phyloP scores from a whole-genome alignment of 768 basidiomycete species.

The Pholiota microspora region DNA sequence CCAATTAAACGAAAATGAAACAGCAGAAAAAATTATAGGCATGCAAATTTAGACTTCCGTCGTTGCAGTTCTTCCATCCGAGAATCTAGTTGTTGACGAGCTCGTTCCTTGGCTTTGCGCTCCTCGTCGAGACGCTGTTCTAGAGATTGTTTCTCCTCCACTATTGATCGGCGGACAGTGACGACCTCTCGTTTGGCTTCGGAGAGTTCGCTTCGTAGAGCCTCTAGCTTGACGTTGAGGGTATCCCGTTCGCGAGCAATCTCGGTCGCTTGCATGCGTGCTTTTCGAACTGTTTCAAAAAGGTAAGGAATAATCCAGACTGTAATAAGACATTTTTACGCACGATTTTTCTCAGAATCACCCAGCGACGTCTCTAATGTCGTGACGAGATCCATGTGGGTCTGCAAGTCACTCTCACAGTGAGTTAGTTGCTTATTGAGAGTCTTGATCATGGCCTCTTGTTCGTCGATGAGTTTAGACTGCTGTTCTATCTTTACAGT shows the following conservation, averaged over 20 bases:
- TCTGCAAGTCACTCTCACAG: constrained; percentile 87
- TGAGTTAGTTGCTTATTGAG: constrained; percentile 93
- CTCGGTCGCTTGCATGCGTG: constrained; percentile 91
- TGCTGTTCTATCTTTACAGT: constrained; percentile 67
- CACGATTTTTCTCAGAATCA: constrained; percentile 91
- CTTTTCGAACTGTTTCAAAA: constrained; percentile 71
- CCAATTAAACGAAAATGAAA: constrained; percentile 17
- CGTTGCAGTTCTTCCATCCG: constrained; percentile 83
- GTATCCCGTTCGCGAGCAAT: constrained; percentile 83
- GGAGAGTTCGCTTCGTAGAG: constrained; percentile 68
- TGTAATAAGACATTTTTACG: constrained; percentile 30
- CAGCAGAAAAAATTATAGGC: constrained; percentile 51
- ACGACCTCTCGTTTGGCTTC: constrained; percentile 81
- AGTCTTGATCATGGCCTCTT: constrained; percentile 89
- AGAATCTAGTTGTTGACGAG: constrained; percentile 80
- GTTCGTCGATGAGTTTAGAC: constrained; percentile 74
- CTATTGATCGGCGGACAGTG: constrained; percentile 72
- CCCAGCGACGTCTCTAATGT: constrained; percentile 84
- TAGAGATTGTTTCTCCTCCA: constrained; percentile 85
- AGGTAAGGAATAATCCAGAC: constrained; percentile 5
- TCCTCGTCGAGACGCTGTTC: constrained; percentile 86
- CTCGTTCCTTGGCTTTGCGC: constrained; percentile 84
- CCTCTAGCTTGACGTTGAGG: constrained; percentile 60
- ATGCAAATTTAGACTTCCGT: constrained; percentile 92
- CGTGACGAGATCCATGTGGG: constrained; percentile 86